A percentile compares a stretch with the other conserved stretches of the same genome.
Evolutionary conservation across 495 filamentous ascomycete species (phyloP).

Genomic region (Penicillium parvum): DNA sequence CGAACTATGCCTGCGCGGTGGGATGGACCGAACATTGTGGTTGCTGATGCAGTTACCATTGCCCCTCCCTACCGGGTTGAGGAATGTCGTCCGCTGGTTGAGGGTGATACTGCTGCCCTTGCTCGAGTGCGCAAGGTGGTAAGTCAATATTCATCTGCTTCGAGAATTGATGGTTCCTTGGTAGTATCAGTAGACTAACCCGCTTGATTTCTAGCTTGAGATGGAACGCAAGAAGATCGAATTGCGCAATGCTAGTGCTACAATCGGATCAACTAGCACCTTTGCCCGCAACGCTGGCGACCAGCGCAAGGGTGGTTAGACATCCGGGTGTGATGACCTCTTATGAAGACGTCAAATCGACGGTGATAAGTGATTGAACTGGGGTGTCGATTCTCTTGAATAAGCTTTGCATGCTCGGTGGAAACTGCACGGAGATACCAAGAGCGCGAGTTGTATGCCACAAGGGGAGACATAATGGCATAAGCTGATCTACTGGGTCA

Average conservation of each 20-base stretch:
- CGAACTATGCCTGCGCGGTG: slow-evolving; percentile 62
- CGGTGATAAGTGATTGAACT: slow-evolving; percentile 5
- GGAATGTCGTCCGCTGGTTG: slow-evolving; percentile 49
- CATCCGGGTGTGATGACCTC: neutral
- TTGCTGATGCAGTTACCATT: slow-evolving; percentile 61
- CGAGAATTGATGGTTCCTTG: neutral
- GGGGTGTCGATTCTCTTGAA: no score
- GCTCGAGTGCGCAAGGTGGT: slow-evolving; percentile 62
- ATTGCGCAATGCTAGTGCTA: slow-evolving; percentile 41
- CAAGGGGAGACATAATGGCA: neutral
- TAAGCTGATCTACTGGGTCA: neutral
- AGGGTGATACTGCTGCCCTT: slow-evolving; percentile 48
- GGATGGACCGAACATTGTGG: slow-evolving; percentile 58
- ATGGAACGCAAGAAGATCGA: slow-evolving; percentile 51
- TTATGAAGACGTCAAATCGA: slow-evolving; percentile 1
- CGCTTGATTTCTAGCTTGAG: slow-evolving; percentile 41
- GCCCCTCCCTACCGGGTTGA: slow-evolving; percentile 56
- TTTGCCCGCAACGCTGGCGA: slow-evolving; percentile 28
- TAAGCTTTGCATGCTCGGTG: slow-evolving; percentile 3
- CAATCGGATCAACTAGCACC: slow-evolving; percentile 35
- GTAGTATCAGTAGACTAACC: no score
- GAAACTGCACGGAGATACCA: slow-evolving; percentile 19
- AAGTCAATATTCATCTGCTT: slow-evolving; percentile 21
- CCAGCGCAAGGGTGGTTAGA: slow-evolving; percentile 30
- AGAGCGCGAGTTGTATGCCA: slow-evolving; percentile 5